These are phyloP conservation scores for Coemansia brasiliensis DNA, from an alignment of 192 early-diverging fungal genomes.

Conservation along the genomic window DNA sequence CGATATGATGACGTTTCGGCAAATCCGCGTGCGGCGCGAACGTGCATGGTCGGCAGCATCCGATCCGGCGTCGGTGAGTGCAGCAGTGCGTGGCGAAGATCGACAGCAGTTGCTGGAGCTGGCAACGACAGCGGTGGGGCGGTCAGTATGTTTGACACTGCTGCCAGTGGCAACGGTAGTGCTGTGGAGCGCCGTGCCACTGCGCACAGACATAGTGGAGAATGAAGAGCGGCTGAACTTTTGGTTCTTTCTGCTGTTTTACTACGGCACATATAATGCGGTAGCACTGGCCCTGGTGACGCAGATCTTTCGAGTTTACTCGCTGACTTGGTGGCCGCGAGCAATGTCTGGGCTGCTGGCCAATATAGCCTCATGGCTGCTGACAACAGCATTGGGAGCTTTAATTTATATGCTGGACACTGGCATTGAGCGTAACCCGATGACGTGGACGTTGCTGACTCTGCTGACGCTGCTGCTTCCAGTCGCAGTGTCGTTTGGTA, in stretches of 20 bases:
- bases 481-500: constrained; percentile 62
- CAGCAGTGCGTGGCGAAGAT: constrained; percentile 16
- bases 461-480: constrained; percentile 75
- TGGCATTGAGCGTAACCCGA: constrained; percentile 56
- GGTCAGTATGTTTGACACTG: constrained; percentile 49
- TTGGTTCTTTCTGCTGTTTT: constrained; percentile 78
- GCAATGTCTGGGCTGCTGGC: constrained; percentile 62
- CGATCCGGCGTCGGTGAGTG: constrained; percentile 4
- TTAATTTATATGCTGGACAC: constrained; percentile 58
- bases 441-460: constrained; percentile 71
- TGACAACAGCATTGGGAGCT: constrained; percentile 60
- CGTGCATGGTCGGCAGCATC: constrained; percentile 53
- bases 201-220: constrained; percentile 43
- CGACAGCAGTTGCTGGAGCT: constrained; percentile 38
- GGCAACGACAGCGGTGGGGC: constrained; percentile 47
- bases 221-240: constrained; percentile 59
- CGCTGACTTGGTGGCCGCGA: constrained; percentile 79
- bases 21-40: constrained; percentile 21
- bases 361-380: constrained; percentile 68
- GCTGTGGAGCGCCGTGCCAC: constrained; percentile 60
- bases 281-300: constrained; percentile 70
- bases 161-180: constrained; percentile 58
- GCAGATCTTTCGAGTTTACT: constrained; percentile 76
- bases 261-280: constrained; percentile 76
- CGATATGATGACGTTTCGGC: constrained; percentile 58